These are phyloP conservation scores for Halocafeteria seosinensis DNA, from an alignment of 108 stramenopile species.

Conservation along the genomic window DNA sequence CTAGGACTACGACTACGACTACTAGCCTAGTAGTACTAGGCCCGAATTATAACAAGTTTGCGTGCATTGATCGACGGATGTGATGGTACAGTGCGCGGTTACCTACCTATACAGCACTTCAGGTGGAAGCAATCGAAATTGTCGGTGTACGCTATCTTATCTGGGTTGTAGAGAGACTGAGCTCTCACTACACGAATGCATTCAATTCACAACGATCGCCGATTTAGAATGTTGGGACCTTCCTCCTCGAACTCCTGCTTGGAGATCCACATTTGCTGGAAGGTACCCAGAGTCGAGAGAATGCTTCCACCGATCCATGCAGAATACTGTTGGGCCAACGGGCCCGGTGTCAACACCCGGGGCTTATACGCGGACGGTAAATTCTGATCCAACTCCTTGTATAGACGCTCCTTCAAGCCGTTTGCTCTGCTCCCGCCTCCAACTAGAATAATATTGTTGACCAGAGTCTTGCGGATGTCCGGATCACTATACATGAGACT, in stretches of 20 bases:
- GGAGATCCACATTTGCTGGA: conserved; percentile 91
- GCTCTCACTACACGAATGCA: no score
- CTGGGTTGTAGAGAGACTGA: no score
- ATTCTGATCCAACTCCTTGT: conserved; percentile 51
- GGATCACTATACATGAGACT: conserved; percentile 65
- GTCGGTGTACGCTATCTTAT: no score
- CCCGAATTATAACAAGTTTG: no score
- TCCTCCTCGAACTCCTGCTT: conserved; percentile 78
- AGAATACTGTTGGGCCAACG: conserved; percentile 25
- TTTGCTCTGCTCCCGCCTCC: conserved; percentile 79
- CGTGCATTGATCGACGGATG: no score
- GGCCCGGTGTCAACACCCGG: background rate
- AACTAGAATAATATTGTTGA: conserved; percentile 72
- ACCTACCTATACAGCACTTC: no score
- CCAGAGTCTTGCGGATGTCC: conserved; percentile 71
- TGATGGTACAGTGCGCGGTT: no score
- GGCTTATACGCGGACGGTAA: conserved; percentile 1
- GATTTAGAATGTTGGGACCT: conserved; percentile 48
- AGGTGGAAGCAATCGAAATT: no score
- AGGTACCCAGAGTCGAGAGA: conserved; percentile 84
- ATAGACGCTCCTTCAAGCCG: conserved; percentile 76
- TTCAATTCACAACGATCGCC: conserved; percentile 5
- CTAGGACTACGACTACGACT: no score
- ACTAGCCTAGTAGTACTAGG: no score
- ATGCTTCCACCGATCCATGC: conserved; percentile 85